Evolutionary conservation across 2,329 filamentous ascomycete genomes (phyloP).

Genomic region (Cercospora brassicicola): DNA sequence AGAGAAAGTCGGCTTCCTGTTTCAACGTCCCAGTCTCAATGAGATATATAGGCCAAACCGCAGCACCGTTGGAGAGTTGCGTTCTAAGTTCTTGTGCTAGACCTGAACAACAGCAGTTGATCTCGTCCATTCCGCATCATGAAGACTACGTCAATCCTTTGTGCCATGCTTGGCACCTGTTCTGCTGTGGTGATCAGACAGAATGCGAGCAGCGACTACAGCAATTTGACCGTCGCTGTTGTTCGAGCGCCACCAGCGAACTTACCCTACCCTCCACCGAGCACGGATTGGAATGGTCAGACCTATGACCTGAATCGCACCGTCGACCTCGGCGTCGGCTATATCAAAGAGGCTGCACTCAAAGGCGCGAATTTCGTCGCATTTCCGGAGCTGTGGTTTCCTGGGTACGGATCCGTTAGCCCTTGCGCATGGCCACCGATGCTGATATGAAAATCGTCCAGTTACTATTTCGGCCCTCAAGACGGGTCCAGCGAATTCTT

Average conservation of each 20-base stretch:
- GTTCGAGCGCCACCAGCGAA: not conserved
- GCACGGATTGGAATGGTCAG: not conserved
- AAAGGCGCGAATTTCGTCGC: not conserved
- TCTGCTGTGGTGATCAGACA: not conserved
- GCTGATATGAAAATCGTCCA: not conserved
- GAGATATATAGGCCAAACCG: not conserved
- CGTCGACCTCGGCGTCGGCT: not conserved
- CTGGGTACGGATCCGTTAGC: not conserved
- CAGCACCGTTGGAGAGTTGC: not conserved
- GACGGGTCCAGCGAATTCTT: not conserved
- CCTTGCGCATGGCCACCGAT: not conserved
- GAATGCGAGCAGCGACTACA: not conserved
- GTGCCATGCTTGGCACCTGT: not conserved
- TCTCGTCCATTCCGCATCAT: not conserved
- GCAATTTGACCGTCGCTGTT: not conserved
- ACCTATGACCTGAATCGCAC: not conserved
- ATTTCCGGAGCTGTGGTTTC: not conserved
- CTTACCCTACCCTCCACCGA: not conserved
- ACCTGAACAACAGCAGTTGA: too few relatives aligned
- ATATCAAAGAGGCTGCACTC: not conserved
- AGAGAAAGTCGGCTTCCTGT: not conserved
- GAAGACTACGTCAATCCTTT: not conserved
- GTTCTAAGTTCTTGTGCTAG: not conserved
- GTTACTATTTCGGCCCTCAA: not conserved
- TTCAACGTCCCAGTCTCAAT: not conserved